Conservation (phyloP, 306 rosid species). For the Prunus dulcis region DNA sequence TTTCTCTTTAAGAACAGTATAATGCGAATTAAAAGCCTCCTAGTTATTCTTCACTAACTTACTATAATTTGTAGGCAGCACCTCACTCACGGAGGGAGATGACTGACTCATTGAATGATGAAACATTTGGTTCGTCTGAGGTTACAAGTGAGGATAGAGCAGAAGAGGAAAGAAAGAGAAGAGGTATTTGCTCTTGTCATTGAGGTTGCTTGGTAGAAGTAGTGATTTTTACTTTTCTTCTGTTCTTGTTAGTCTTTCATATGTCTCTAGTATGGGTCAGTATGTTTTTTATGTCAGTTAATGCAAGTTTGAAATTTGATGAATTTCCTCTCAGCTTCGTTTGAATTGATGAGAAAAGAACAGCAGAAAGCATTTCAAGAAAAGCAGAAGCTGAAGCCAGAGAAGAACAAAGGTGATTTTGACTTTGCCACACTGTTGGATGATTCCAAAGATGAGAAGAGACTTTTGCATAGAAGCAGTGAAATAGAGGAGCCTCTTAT, state of each 20-base stretch:
- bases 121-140: constrained; percentile 91
- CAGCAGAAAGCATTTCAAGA: constrained; percentile 79
- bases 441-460: constrained; percentile 46
- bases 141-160: constrained; percentile 69
- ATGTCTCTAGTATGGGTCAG: constrained; percentile 17
- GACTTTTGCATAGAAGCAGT: constrained; percentile 34
- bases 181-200: constrained; percentile 54
- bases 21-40: constrained; percentile 11
- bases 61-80: constrained; percentile 54
- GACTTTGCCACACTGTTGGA: constrained; percentile 52
- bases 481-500: constrained; percentile 44
- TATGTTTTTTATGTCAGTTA: constrained; percentile 7
- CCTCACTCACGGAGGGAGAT: constrained; percentile 70
- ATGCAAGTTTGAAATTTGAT: constrained; percentile 22
- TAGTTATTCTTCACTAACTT: background rate
- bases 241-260: constrained; percentile 9
- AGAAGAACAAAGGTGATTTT: constrained; percentile 51
- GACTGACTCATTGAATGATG: constrained; percentile 61
- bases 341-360: constrained; percentile 94
- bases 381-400: constrained; percentile 55
- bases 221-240: constrained; percentile 4
- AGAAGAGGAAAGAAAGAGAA: constrained; percentile 96
- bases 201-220: constrained; percentile 7
- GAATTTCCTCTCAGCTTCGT: constrained; percentile 59
- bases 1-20: constrained; percentile 9